phyloP scores from a whole-genome alignment of 1,284 basidiomycete species.

The Chiua sp. region DNA sequence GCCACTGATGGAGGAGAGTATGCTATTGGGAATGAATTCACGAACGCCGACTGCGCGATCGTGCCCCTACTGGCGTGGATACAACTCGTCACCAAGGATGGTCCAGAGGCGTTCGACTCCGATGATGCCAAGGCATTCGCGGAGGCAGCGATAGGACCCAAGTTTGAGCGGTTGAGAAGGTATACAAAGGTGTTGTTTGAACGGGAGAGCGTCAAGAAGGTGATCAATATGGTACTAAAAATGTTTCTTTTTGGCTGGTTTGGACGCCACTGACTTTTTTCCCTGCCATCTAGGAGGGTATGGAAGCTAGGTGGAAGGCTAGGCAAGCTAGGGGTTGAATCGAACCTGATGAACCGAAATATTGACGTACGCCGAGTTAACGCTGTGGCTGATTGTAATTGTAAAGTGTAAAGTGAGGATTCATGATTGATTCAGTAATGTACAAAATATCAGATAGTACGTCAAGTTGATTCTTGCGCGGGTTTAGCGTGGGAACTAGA shows the following conservation, averaged over 20 bases:
- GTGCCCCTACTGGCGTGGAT: constrained; percentile 52
- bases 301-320: neutral
- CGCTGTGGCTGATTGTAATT: neutral
- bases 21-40: constrained; percentile 43
- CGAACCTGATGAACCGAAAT: neutral
- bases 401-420: too few relatives aligned
- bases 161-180: constrained; percentile 48
- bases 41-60: constrained; percentile 59
- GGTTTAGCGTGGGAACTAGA: neutral
- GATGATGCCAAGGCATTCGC: constrained; percentile 46
- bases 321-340: neutral
- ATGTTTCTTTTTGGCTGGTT: neutral
- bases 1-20: constrained; percentile 21
- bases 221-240: constrained; percentile 37
- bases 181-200: constrained; percentile 48
- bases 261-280: neutral
- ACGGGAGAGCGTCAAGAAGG: constrained; percentile 54
- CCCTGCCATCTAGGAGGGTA: neutral
- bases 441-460: too few relatives aligned
- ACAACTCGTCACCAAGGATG: constrained; percentile 46
- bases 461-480: too few relatives aligned
- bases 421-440: too few relatives aligned
- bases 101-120: constrained; percentile 45
- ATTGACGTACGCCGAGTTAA: neutral
- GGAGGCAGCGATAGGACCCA: constrained; percentile 40